A percentile compares a stretch with the other conserved stretches of the same genome.
Evolutionary conservation across 1,139 yeast genomes (phyloP).

Genomic region (Fermentozyma sake): DNA sequence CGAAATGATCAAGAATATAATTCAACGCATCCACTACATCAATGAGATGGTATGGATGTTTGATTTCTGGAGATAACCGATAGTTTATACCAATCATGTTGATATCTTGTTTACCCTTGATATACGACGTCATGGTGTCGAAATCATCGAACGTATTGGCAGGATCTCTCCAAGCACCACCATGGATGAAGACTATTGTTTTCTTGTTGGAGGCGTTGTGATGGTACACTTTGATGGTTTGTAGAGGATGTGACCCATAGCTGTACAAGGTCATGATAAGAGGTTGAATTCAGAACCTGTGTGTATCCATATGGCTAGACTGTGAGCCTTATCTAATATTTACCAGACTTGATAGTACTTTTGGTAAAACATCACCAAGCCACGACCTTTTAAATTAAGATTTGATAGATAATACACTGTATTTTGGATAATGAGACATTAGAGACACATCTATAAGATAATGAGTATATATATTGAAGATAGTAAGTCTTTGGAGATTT

Average conservation of each 20-base stretch:
- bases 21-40: constrained; percentile 51
- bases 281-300: background rate
- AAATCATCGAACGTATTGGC: constrained; percentile 57
- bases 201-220: constrained; percentile 7
- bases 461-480: no score
- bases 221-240: constrained; percentile 12
- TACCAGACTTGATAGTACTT: no score
- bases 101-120: constrained; percentile 6
- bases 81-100: constrained; percentile 55
- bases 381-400: no score
- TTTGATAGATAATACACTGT: no score
- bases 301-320: no score
- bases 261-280: constrained; percentile 2
- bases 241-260: constrained; percentile 19
- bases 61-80: constrained; percentile 57
- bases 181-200: constrained; percentile 62
- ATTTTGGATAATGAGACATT: no score
- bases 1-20: constrained; percentile 17
- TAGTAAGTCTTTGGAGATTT: no score
- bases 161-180: constrained; percentile 88
- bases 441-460: no score
- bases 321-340: no score
- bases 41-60: constrained; percentile 59
- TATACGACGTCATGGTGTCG: constrained; percentile 25
- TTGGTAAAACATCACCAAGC: no score